Evolutionary conservation across 192 early-diverging fungal genomes (phyloP), one percentile per base, ranked within the genome.

Genomic region (Linnemannia hyalina): DNA sequence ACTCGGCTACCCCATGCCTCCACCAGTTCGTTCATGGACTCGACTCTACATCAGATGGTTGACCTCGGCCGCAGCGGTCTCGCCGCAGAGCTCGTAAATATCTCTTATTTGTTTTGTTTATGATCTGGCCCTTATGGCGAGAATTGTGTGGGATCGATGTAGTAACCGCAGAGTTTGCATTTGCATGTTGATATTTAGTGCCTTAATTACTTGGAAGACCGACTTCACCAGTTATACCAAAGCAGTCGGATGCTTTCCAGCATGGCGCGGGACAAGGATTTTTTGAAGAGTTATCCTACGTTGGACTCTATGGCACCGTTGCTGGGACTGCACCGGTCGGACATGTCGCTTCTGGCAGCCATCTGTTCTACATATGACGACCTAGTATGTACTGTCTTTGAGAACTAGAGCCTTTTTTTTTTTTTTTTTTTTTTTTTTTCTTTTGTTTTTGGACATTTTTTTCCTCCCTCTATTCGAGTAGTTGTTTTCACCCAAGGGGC

Each of bases 171-270:
- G 22, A 63, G n/a, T 76, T 36, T 75, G 41, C 13, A 15, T 42
- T 42, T 68, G 70, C 46, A 49, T 71, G 26, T 75, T 26, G 41
- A 68, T 49, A n/a, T 42, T 41, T 74, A 91, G 90, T 85, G 89
- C 29, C 60, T 92, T 1, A 76, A 87, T 23, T 89, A 84, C 72
- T 49, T 92, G 32, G 92, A 92, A 76, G 92, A 91, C 74, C 81
- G 83, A 26, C 63, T 92, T 13, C 73, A 74, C 41, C 74, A 77
- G 36, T 40, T 88, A 2, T 83, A 80, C 54, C 77, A 83, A 49
- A 77, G 63, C 74, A 76, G 81, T 57, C 87, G 79, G n/a, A 26
- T 80, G 74, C 54, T 80, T 3, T 76, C 70, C 7, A 71, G 70
- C 7, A 44, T 88, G 26, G 55, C 68, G 8, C 75, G 81, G 20